Evolutionary conservation across 176 grass and related monocot genomes (phyloP), one percentile per base, ranked within the genome.

Genomic region (Triticum turgidum): DNA sequence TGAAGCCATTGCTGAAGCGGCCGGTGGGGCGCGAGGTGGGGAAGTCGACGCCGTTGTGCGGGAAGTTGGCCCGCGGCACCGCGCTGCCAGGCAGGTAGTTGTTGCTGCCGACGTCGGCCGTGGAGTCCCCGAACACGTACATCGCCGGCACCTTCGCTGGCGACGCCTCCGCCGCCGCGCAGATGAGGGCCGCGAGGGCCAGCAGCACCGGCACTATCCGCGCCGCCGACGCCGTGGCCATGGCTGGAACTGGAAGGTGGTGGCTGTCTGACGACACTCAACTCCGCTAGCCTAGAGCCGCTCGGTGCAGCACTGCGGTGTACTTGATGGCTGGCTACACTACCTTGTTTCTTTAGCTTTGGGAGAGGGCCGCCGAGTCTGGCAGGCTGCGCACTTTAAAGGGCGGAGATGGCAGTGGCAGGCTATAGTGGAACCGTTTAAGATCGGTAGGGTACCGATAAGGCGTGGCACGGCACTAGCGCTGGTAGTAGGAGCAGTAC

Each of bases 11-110:
- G 87, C 87, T 92, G 84, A 92, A 89, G 25, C 90, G 45, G n/a
- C 90, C 87, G 67, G 90, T 92, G 34, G 90, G 34, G 27, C 79
- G 73, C 67, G 79, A 67, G 39, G 87, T 89, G 37, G 90, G 87
- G 90, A 92, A 92, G 68, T 92, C 90, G 38, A 92, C 64, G 87
- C 90, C 90, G 73, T 92, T 89, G 84, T 92, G 87, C 67, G 90
- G 90, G 84, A 92, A 92, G 80, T 92, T 92, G 37, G 90, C 90
- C 35, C 87, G 65, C 41, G 90, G 90, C 77, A 91, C 90, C 51
- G 3, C 80, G 83, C 13, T 21, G 44, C 87, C 84, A 24, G 74
- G 47, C 38, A 92, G 83, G 84, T 92, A 92, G 84, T 92, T 92
- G 83, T 89, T 92, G 80, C 66, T 92, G 75, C 90, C 90, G 51